Evolutionary conservation across 2,329 filamentous ascomycete genomes (phyloP), one percentile per base, ranked within the genome.

Genomic region (Aphanoascus verrucosus): DNA sequence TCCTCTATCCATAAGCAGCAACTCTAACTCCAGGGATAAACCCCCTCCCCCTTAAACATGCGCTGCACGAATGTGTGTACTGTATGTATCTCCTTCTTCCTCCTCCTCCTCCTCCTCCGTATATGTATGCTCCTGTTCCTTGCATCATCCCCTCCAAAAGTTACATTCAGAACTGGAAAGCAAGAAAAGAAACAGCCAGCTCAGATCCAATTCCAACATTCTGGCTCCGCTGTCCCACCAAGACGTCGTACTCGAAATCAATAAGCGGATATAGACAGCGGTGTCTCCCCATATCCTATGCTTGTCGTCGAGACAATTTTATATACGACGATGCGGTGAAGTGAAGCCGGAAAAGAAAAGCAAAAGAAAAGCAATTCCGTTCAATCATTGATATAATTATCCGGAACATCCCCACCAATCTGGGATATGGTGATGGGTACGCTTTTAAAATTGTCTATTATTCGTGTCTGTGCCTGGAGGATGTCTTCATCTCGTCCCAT

Each of bases 251-350:
- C 50, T 45, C 50, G 15, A 17, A 17, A 32, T 9, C 14, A n/a
- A 14, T 34, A 52, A 45, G 49, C 41, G 49, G 49, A 52, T 52
- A 45, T 52, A 37, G 49, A 34, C 49, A 52, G 50, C 50, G 42
- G 15, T 46, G 7, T 31, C 23, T 38, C 19, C 14, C 38, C 38
- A 7, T 37, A 41, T 41, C 14, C 23, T 48, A 20, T n/a, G 20
- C 34, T 19, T 9, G 23, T 28, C 17, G 11, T 38, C 14, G 3
- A 41, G 7, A 40, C 7, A 41, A n/a, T n/a, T 15, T 4, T 7
- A 40, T 37, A 19, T 37, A 37, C 35, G 35, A 12, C n/a, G 45
- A 38, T 37, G 34, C 45, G 45, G 45, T 48, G 45, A 48, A 50
- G 42, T 32, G 38, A 37, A 44, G 20, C 5, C 9, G 28, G 15